Base-by-base conservation (phyloP, 768 basidiomycete genomes). In the Termitomyces sp. region DNA sequence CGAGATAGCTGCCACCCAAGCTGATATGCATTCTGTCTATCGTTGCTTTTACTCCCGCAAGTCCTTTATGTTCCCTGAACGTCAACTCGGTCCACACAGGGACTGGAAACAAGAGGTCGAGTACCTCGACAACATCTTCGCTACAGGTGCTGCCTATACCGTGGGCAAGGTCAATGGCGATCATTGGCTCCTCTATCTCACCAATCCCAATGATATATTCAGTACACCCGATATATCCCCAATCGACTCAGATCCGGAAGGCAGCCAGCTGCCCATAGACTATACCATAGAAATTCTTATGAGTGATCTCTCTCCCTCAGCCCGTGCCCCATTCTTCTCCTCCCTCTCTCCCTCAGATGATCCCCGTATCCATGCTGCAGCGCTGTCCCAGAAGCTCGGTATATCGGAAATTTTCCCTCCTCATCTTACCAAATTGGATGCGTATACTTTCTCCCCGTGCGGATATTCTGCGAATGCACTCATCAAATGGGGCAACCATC, bases 41-140 rank as follows among this genome's bases (percentile, higher is more conserved):
- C 84, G 93, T 57, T 94, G 91, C 71, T 99, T 98, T 78, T 99
- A 98, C 75, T 97, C 94, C 39, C 87, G 96, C 62, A 99, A 98
- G 73, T 89, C 90, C 7, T 99, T 98, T 82, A 98, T 98, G 90
- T 99, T 98, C 71, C 97, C 97, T 7, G 97, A 99, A 69, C 85
- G 91, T 22, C 97, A 99, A 67, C 75, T 76, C 20, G 95, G 94
- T 3, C 95, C 94, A 15, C 97, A 99, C 72, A 79, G 84, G 53
- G 91, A 94, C 64, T 99, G 97, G 97, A 84, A 84, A 56, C 82
- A 90, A 53, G 97, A 99, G 73, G 89, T 98, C 64, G 83, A 85
- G 54, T 98, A 85, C 67, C 78, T 99, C 48, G 96, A 99, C 66
- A 82, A 83, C 57, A 86, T 95, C 58, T 98, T 99, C 70, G 78